Percentiles rank a stretch among this genome's conserved stretches.
Evolutionary conservation across 1,284 basidiomycete species (phyloP).

Genomic region (Malassezia caprae): DNA sequence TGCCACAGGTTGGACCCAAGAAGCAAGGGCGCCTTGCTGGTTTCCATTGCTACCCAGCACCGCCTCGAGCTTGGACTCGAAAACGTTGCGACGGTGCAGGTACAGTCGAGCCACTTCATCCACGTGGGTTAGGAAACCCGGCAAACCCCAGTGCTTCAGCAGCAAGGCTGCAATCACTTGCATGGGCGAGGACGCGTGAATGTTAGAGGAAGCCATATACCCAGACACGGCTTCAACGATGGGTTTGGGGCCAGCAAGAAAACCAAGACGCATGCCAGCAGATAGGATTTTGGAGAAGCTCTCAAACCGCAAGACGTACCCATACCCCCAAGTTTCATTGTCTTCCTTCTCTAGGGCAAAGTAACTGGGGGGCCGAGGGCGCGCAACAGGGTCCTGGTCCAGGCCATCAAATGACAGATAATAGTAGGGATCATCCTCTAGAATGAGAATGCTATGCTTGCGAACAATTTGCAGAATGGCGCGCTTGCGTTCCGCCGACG

Average conservation of each 20-base stretch:
- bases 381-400: constrained; percentile 31
- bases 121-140: constrained; percentile 67
- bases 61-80: constrained; percentile 64
- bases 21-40: constrained; percentile 22
- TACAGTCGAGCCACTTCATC: constrained; percentile 66
- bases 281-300: constrained; percentile 59
- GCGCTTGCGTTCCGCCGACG: constrained; percentile 58
- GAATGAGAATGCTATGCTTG: constrained; percentile 24
- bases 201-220: constrained; percentile 61
- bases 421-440: constrained; percentile 43
- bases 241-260: constrained; percentile 65
- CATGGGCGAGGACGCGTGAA: constrained; percentile 62
- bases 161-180: constrained; percentile 66
- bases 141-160: constrained; percentile 59
- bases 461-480: constrained; percentile 62
- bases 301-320: constrained; percentile 44
- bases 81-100: constrained; percentile 64
- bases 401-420: constrained; percentile 38
- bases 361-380: constrained; percentile 28
- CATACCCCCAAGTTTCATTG: constrained; percentile 29
- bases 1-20: constrained; percentile 71
- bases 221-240: constrained; percentile 66
- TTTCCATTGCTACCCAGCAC: constrained; percentile 60
- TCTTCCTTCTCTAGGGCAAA: constrained; percentile 39
- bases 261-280: constrained; percentile 57